Evolutionary conservation across 129 eudicot genomes (phyloP).

Genomic region (Oenanthe sinensis): DNA sequence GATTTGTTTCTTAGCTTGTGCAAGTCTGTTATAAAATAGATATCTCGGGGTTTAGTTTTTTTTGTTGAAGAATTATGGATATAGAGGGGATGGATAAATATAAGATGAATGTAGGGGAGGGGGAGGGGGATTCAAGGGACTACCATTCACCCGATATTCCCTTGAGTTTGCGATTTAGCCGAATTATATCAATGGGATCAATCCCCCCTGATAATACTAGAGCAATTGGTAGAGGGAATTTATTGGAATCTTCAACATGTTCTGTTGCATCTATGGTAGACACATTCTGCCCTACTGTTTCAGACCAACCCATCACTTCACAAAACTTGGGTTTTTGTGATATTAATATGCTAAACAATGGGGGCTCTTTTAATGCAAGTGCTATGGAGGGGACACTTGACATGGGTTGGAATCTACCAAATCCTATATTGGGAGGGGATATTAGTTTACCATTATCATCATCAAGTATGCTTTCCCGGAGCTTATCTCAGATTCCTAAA

Average conservation of each 20-base stretch:
- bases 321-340: constrained; percentile 44
- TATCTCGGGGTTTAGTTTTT: constrained; percentile 18
- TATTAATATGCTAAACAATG: constrained; percentile 41
- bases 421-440: constrained; percentile 42
- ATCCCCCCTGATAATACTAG: constrained; percentile 28
- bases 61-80: constrained; percentile 19
- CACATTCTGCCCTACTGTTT: constrained; percentile 38
- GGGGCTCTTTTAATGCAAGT: constrained; percentile 25
- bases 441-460: constrained; percentile 34
- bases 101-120: constrained; percentile 42
- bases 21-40: constrained; percentile 5
- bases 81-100: constrained; percentile 32
- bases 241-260: constrained; percentile 35
- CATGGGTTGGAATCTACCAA: constrained; percentile 36
- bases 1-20: constrained; percentile 5
- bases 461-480: constrained; percentile 42
- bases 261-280: constrained; percentile 42
- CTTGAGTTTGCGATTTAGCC: constrained; percentile 50
- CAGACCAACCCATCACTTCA: constrained; percentile 53
- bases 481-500: constrained; percentile 60
- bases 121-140: constrained; percentile 38
- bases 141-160: constrained; percentile 37
- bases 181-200: constrained; percentile 45
- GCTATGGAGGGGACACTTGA: constrained; percentile 17
- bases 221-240: constrained; percentile 25